phyloP scores from a whole-genome alignment of 1,284 basidiomycete species.

The Microbotryum violaceum region DNA sequence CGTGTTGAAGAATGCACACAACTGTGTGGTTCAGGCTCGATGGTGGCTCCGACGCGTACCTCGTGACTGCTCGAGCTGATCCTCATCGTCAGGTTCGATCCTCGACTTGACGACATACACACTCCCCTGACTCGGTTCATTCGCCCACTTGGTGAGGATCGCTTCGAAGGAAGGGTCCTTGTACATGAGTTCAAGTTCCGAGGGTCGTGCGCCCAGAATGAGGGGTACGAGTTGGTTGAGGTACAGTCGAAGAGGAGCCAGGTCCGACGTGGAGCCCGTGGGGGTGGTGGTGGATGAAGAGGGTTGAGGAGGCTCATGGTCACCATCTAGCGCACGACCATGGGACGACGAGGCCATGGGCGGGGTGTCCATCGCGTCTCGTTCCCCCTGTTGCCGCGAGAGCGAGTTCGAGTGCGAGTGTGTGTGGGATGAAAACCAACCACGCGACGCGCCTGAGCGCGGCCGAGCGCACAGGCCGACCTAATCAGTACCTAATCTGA shows the following conservation, averaged over 20 bases:
- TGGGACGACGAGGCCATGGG: too few relatives aligned
- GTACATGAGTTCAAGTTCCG: slow-evolving; percentile 61
- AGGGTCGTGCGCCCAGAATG: slow-evolving; percentile 56
- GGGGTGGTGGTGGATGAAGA: neutral
- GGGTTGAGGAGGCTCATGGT: neutral
- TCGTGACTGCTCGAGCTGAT: slow-evolving; percentile 1
- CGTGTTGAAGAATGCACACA: too few relatives aligned
- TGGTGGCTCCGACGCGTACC: slow-evolving; percentile 42
- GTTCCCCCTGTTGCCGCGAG: too few relatives aligned
- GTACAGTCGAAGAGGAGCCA: slow-evolving; percentile 47
- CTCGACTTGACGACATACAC: slow-evolving; percentile 71
- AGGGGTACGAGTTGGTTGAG: slow-evolving; percentile 63
- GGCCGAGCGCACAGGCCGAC: too few relatives aligned
- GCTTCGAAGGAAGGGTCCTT: slow-evolving; percentile 58
- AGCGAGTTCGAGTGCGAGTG: too few relatives aligned
- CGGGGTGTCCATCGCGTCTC: too few relatives aligned
- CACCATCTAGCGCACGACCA: too few relatives aligned
- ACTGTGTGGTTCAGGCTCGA: neutral
- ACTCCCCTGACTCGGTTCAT: slow-evolving; percentile 51
- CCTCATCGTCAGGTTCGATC: slow-evolving; percentile 52
- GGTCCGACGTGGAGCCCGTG: slow-evolving; percentile 33
- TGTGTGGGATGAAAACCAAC: too few relatives aligned
- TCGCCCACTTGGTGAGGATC: slow-evolving; percentile 61
- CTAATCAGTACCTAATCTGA: too few relatives aligned
- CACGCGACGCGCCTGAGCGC: too few relatives aligned